These are phyloP conservation scores for Conoideocrella luteorostrata DNA, from an alignment of 2,329 filamentous ascomycete species.

Conservation along the genomic window DNA sequence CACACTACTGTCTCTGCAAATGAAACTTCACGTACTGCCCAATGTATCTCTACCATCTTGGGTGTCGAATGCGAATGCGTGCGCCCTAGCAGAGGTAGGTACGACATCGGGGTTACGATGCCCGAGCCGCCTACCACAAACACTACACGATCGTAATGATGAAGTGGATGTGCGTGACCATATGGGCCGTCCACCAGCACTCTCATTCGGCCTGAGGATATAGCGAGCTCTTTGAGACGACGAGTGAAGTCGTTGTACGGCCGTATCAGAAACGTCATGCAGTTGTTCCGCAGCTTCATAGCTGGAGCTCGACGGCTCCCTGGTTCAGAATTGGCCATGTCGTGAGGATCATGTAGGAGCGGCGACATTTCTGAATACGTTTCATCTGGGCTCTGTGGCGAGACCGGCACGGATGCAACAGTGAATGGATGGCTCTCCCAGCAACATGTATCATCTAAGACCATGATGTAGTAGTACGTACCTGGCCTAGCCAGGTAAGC, in stretches of 20 bases:
- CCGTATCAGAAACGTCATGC: slow-evolving; percentile 37
- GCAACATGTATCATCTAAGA: slow-evolving; percentile 30
- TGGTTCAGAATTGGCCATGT: slow-evolving; percentile 9
- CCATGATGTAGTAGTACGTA: slow-evolving; percentile 39
- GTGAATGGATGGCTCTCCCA: slow-evolving; percentile 49
- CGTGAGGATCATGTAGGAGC: too few relatives aligned
- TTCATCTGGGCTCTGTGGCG: slow-evolving; percentile 19
- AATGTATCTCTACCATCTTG: slow-evolving; percentile 29
- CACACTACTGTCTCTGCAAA: slow-evolving; percentile 29
- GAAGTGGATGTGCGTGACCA: slow-evolving; percentile 31
- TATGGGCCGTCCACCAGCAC: slow-evolving; percentile 41
- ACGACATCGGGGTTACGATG: slow-evolving; percentile 35
- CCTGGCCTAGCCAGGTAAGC: slow-evolving; percentile 31
- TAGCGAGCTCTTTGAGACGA: slow-evolving; percentile 27
- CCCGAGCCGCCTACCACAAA: slow-evolving; percentile 41
- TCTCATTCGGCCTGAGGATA: slow-evolving; percentile 19
- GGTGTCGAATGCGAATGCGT: slow-evolving; percentile 10
- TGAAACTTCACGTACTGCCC: slow-evolving; percentile 35
- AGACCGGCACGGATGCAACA: slow-evolving; percentile 26
- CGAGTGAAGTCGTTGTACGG: slow-evolving; percentile 39
- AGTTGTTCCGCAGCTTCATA: neutral
- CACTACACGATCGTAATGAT: slow-evolving; percentile 31
- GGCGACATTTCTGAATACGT: too few relatives aligned
- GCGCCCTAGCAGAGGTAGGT: slow-evolving; percentile 23
- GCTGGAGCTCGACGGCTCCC: too few relatives aligned